Conservation (phyloP, 331 rosid species). For the Rosa hybrid region DNA sequence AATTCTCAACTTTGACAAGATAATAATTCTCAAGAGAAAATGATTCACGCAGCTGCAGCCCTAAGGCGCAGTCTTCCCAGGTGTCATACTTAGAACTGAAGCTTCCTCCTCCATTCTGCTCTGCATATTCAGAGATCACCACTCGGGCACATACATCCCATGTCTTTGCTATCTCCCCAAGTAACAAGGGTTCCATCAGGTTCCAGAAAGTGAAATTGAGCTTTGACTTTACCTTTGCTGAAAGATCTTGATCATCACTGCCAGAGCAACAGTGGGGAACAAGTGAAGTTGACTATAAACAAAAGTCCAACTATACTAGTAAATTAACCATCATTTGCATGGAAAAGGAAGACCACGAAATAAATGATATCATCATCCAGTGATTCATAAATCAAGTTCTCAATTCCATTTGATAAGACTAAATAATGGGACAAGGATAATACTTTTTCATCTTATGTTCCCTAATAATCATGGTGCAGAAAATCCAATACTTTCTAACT, state of each 20-base stretch:
- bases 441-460: neutral
- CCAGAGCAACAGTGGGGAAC: neutral
- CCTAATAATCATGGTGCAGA: neutral
- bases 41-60: slow-evolving; percentile 8
- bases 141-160: slow-evolving; percentile 53
- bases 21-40: neutral
- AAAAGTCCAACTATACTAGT: neutral
- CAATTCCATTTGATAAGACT: neutral
- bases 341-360: neutral
- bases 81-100: slow-evolving; percentile 49
- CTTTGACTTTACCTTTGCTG: slow-evolving; percentile 37
- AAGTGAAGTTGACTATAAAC: neutral
- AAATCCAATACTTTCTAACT: neutral
- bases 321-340: neutral
- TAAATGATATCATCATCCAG: neutral
- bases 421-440: neutral
- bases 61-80: slow-evolving; percentile 37
- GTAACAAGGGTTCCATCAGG: slow-evolving; percentile 31
- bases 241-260: slow-evolving; percentile 31
- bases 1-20: neutral
- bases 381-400: neutral
- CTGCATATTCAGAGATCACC: slow-evolving; percentile 41
- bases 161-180: slow-evolving; percentile 36
- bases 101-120: slow-evolving; percentile 50
- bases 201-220: slow-evolving; percentile 24